phyloP scores from a whole-genome alignment of 108 stramenopile genomes.

The Bacterosira constricta region DNA sequence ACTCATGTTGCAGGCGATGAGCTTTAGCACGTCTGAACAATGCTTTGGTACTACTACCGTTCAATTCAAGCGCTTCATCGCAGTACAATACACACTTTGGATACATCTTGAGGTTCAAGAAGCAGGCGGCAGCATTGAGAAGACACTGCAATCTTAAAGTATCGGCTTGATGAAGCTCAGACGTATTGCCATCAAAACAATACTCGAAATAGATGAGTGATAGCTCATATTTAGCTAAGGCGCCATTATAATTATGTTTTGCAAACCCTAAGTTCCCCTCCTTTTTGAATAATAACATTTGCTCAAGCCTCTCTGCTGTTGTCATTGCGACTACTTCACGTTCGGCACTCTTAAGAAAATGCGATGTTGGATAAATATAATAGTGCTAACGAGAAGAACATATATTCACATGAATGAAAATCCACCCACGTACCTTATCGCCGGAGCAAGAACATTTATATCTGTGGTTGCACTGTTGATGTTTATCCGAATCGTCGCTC shows the following conservation, averaged over 20 bases:
- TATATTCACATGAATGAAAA: no score
- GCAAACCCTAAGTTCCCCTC: conserved; percentile 17
- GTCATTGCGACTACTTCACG: conserved; percentile 18
- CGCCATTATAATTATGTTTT: conserved; percentile 4
- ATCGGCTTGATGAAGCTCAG: conserved; percentile 2
- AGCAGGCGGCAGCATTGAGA: conserved; percentile 24
- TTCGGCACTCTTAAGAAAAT: no score
- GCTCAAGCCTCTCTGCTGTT: conserved; percentile 4
- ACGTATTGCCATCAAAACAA: conserved; percentile 14
- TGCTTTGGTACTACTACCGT: conserved; percentile 7
- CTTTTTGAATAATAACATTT: conserved; percentile 22
- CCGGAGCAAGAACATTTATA: conserved; percentile 9
- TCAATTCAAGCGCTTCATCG: conserved; percentile 15
- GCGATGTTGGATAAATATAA: no score
- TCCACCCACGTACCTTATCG: conserved; percentile 14
- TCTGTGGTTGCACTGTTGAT: conserved; percentile 2
- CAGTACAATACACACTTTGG: conserved; percentile 13
- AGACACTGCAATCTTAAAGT: conserved; percentile 9
- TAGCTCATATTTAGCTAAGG: conserved; percentile 9
- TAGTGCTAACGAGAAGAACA: no score
- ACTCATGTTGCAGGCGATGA: conserved; percentile 1
- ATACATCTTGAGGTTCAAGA: conserved; percentile 10
- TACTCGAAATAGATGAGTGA: conserved; percentile 29
- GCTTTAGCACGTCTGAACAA: conserved; percentile 20
- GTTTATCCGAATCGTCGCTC: background rate